Evolutionary conservation across 305 asterid genomes (phyloP).

Genomic region (Ilex paraguariensis): DNA sequence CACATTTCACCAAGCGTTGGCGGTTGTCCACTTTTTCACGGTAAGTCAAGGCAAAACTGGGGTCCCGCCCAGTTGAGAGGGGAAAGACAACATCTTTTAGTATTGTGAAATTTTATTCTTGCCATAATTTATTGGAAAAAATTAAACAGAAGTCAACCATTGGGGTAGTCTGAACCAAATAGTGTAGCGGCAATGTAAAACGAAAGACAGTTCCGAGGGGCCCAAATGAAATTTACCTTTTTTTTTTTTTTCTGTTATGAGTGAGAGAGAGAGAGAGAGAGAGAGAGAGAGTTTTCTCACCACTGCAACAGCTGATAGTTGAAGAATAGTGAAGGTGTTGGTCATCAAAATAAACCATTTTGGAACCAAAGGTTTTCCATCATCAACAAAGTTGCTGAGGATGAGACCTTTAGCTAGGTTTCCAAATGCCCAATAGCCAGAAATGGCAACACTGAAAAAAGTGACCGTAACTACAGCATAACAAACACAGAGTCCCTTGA

Average conservation of each 20-base stretch:
- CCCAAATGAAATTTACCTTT: no score
- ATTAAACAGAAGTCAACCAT: not conserved
- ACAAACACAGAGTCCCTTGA: conserved; percentile 79
- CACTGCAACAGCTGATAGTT: conserved; percentile 86
- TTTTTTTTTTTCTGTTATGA: not conserved
- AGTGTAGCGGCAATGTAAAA: not conserved
- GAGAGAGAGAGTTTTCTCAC: conserved; percentile 24
- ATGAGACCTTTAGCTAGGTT: conserved; percentile 54
- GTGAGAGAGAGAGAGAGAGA: not conserved
- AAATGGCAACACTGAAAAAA: conserved; percentile 78
- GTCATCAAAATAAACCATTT: conserved; percentile 66
- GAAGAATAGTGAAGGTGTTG: conserved; percentile 71
- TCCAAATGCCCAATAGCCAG: conserved; percentile 96
- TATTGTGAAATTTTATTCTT: not conserved
- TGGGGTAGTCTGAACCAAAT: not conserved
- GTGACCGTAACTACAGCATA: conserved; percentile 51
- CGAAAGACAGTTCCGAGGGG: no score
- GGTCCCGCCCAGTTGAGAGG: no score
- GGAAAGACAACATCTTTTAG: not conserved
- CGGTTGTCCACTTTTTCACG: no score
- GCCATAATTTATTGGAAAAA: no score
- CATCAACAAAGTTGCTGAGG: conserved; percentile 55
- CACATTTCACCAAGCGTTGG: no score
- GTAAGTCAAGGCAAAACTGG: no score
- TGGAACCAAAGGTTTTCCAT: conserved; percentile 61